Conservation (phyloP, 805 yeast species). For the Suhomyces canberraensis region DNA sequence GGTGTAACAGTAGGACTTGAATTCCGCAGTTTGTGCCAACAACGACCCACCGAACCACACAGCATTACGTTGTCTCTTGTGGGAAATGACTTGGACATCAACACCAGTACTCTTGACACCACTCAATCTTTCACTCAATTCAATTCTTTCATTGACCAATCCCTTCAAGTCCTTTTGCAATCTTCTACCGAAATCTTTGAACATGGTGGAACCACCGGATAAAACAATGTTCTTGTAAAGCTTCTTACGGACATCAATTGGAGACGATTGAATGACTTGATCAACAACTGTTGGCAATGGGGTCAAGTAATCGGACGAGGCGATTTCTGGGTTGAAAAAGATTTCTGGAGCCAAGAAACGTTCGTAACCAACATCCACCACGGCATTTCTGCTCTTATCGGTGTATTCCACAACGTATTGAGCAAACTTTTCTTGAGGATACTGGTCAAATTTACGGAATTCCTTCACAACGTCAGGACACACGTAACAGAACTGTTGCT, state of each 20-base stretch:
- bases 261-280: conserved; percentile 89
- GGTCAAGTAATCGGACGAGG: conserved; percentile 89
- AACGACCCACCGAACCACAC: conserved; percentile 99
- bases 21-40: conserved; percentile 95
- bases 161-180: conserved; percentile 89
- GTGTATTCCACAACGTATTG: conserved; percentile 86
- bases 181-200: conserved; percentile 96
- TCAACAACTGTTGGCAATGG: conserved; percentile 97
- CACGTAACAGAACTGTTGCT: conserved; percentile 95
- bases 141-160: conserved; percentile 85
- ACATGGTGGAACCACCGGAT: conserved; percentile 98
- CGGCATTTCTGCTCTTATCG: conserved; percentile 48
- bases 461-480: conserved; percentile 97
- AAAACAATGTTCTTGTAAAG: conserved; percentile 92
- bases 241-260: conserved; percentile 97
- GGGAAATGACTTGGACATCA: conserved; percentile 94
- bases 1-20: conserved; percentile 93
- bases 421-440: conserved; percentile 84
- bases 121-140: conserved; percentile 69
- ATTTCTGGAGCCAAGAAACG: conserved; percentile 98
- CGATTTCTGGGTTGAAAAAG: conserved; percentile 96
- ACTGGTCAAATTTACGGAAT: conserved; percentile 89
- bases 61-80: conserved; percentile 96
- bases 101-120: conserved; percentile 86
- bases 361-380: conserved; percentile 94